These are phyloP conservation scores for Lasiodiplodia gonubiensis DNA, from an alignment of 2,329 filamentous ascomycete genomes.

Conservation along the genomic window DNA sequence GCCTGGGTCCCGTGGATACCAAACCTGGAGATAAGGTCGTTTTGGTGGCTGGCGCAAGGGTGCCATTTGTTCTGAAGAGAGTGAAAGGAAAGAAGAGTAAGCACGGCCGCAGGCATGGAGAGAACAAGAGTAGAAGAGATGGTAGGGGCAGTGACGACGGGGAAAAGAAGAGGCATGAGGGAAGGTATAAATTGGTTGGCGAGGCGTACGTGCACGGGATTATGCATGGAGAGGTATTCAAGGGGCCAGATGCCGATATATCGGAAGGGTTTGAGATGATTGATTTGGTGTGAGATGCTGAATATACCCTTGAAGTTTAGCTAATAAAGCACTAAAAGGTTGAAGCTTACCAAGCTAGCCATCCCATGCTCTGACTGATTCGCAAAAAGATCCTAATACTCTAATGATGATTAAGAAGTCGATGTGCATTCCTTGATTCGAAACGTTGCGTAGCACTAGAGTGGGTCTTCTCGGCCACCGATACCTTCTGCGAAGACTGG, in stretches of 20 bases:
- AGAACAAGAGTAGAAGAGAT: not conserved
- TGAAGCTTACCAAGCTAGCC: too few relatives aligned
- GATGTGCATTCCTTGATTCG: too few relatives aligned
- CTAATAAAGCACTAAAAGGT: too few relatives aligned
- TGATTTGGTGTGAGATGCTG: not conserved
- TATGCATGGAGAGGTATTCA: not conserved
- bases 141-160: not conserved
- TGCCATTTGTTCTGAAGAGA: conserved; percentile 2
- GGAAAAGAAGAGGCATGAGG: not conserved
- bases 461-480: too few relatives aligned
- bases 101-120: not conserved
- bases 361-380: too few relatives aligned
- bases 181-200: not conserved
- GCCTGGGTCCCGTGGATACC: conserved; percentile 3
- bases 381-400: too few relatives aligned
- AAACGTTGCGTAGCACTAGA: too few relatives aligned
- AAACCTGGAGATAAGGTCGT: conserved; percentile 11
- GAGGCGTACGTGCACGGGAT: conserved; percentile 6
- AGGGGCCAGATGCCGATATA: not conserved
- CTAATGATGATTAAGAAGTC: too few relatives aligned
- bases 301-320: not conserved
- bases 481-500: not conserved
- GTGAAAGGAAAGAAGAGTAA: not conserved
- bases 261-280: not conserved
- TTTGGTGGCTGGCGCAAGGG: conserved; percentile 4